Evolutionary conservation across 2,329 filamentous ascomycete species (phyloP).

Genomic region (Phaeomoniella chlamydospora): DNA sequence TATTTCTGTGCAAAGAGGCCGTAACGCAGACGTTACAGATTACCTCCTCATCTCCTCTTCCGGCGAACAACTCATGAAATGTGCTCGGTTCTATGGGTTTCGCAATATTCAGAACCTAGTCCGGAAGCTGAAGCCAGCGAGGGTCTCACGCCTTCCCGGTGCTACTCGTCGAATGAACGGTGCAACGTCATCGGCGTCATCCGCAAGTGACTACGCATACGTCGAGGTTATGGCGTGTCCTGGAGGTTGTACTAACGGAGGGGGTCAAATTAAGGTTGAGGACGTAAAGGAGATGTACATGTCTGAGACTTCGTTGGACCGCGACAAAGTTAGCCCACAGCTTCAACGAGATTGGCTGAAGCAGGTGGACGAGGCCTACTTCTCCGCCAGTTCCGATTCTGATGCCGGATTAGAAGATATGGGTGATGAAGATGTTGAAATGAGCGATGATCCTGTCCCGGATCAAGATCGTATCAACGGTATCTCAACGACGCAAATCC

Average conservation of each 20-base stretch:
- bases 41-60: slow-evolving; percentile 51
- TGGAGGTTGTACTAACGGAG: slow-evolving; percentile 95
- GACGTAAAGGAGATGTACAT: slow-evolving; percentile 44
- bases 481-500: slow-evolving; percentile 52
- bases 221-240: slow-evolving; percentile 99
- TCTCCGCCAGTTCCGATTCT: slow-evolving; percentile 48
- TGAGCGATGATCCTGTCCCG: slow-evolving; percentile 13
- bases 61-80: slow-evolving; percentile 53
- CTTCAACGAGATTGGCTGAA: slow-evolving; percentile 80
- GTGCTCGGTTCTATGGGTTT: slow-evolving; percentile 92
- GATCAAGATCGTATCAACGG: slow-evolving; percentile 39
- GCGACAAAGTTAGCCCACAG: slow-evolving; percentile 49
- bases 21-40: slow-evolving; percentile 84
- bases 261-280: slow-evolving; percentile 83
- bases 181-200: slow-evolving; percentile 25
- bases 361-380: slow-evolving; percentile 79
- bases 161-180: slow-evolving; percentile 36
- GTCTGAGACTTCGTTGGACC: slow-evolving; percentile 8
- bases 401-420: slow-evolving; percentile 16
- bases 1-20: slow-evolving; percentile 58
- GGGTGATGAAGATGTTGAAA: slow-evolving; percentile 9
- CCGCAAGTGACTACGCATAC: slow-evolving; percentile 58
- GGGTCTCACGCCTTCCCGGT: slow-evolving; percentile 65
- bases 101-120: slow-evolving; percentile 97
- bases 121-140: slow-evolving; percentile 71